These are phyloP conservation scores for Cercospora brassicicola DNA, from an alignment of 2,329 filamentous ascomycete genomes.

Conservation along the genomic window DNA sequence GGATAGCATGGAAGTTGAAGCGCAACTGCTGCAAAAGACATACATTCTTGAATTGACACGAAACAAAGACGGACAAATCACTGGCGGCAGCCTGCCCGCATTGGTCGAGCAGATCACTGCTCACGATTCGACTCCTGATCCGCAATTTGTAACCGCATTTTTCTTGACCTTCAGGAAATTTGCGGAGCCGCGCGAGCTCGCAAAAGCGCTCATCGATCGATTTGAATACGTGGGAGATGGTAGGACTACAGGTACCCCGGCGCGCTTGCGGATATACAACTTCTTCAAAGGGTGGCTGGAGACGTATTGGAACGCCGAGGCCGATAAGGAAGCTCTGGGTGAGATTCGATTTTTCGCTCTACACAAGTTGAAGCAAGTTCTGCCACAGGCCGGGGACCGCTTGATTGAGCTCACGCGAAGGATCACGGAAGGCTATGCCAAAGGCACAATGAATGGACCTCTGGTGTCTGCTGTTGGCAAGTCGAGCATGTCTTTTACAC, in stretches of 20 bases:
- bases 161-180: constrained; percentile 96
- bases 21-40: constrained; percentile 83
- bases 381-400: constrained; percentile 78
- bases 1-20: constrained; percentile 76
- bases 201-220: constrained; percentile 79
- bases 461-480: constrained; percentile 88
- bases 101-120: constrained; percentile 92
- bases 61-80: constrained; percentile 94
- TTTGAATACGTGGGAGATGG: constrained; percentile 89
- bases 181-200: constrained; percentile 75
- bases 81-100: constrained; percentile 84
- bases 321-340: constrained; percentile 72
- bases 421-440: constrained; percentile 63
- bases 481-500: constrained; percentile 73
- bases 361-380: constrained; percentile 63
- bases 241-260: constrained; percentile 71
- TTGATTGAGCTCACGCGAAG: constrained; percentile 76
- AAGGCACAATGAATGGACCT: constrained; percentile 30
- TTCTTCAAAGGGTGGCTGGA: constrained; percentile 97
- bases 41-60: constrained; percentile 88
- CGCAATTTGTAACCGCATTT: constrained; percentile 88
- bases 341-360: constrained; percentile 80
- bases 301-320: constrained; percentile 85
- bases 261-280: constrained; percentile 90
- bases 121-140: constrained; percentile 88